These are phyloP conservation scores for Monilinia laxa DNA, from an alignment of 2,329 filamentous ascomycete species.

Conservation along the genomic window DNA sequence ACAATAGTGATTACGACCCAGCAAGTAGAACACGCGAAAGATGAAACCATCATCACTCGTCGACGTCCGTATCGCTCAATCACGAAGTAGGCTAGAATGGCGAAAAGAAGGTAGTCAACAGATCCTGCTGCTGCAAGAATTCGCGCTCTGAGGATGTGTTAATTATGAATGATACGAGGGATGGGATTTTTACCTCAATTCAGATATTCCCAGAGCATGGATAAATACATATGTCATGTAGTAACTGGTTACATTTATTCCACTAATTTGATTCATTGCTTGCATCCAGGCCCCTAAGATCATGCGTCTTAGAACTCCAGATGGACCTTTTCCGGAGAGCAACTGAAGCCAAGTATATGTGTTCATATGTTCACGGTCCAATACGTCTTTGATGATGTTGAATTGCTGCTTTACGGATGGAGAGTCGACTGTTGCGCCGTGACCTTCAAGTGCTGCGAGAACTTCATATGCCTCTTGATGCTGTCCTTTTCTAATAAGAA, in stretches of 20 bases:
- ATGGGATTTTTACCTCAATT: conserved; percentile 31
- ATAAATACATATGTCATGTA: conserved; percentile 43
- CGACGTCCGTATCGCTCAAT: conserved; percentile 62
- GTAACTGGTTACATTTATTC: conserved; percentile 47
- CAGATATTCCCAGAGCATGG: conserved; percentile 42
- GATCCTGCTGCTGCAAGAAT: conserved; percentile 49
- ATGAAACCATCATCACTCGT: conserved; percentile 57
- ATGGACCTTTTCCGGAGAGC: conserved; percentile 44
- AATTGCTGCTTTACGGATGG: conserved; percentile 53
- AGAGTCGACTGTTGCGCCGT: conserved; percentile 33
- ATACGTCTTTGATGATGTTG: conserved; percentile 44
- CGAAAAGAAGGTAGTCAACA: conserved; percentile 49
- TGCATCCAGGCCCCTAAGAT: conserved; percentile 51
- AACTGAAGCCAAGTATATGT: conserved; percentile 45
- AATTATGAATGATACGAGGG: background rate
- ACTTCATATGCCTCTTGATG: conserved; percentile 48
- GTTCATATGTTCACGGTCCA: conserved; percentile 43
- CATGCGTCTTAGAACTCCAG: conserved; percentile 53
- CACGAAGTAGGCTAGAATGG: conserved; percentile 37
- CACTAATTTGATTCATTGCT: conserved; percentile 52
- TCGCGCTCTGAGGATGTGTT: conserved; percentile 39
- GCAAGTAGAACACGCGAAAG: conserved; percentile 48
- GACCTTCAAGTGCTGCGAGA: conserved; percentile 43
- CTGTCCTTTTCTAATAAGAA: conserved; percentile 47
- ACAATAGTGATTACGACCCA: conserved; percentile 45